Conservation (phyloP, 331 rosid genomes). For the Saraca asoca region DNA sequence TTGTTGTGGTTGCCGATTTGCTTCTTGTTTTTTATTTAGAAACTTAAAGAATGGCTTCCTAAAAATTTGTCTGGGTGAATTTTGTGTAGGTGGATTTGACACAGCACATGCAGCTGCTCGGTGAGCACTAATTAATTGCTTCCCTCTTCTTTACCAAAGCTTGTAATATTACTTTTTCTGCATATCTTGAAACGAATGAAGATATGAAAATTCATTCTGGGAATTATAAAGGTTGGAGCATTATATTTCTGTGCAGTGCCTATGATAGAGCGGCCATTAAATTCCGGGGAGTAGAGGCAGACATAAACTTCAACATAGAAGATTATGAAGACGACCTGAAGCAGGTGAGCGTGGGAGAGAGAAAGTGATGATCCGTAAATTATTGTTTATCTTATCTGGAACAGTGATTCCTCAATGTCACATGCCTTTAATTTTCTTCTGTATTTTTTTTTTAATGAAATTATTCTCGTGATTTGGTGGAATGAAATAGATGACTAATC, state of each 20-base stretch:
- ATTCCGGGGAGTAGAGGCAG: constrained; percentile 91
- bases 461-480: constrained; percentile 6
- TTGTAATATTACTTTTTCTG: constrained; percentile 30
- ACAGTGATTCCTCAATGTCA: constrained; percentile 29
- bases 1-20: constrained; percentile 8
- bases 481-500: constrained; percentile 75
- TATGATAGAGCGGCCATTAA: constrained; percentile 98
- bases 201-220: neutral
- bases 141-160: constrained; percentile 27
- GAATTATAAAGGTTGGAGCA: constrained; percentile 5
- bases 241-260: constrained; percentile 53
- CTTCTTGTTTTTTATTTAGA: constrained; percentile 1
- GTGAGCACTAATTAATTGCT: constrained; percentile 49
- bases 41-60: neutral
- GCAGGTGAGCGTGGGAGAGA: constrained; percentile 54
- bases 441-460: constrained; percentile 4
- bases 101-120: constrained; percentile 99
- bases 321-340: constrained; percentile 93
- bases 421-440: constrained; percentile 20
- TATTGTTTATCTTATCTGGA: constrained; percentile 35
- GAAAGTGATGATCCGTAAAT: constrained; percentile 15
- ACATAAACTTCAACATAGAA: constrained; percentile 81
- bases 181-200: constrained; percentile 7
- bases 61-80: constrained; percentile 40
- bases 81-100: constrained; percentile 92